Conservation (phyloP, 495 filamentous ascomycete genomes). For the Hypoxylon fuscum region DNA sequence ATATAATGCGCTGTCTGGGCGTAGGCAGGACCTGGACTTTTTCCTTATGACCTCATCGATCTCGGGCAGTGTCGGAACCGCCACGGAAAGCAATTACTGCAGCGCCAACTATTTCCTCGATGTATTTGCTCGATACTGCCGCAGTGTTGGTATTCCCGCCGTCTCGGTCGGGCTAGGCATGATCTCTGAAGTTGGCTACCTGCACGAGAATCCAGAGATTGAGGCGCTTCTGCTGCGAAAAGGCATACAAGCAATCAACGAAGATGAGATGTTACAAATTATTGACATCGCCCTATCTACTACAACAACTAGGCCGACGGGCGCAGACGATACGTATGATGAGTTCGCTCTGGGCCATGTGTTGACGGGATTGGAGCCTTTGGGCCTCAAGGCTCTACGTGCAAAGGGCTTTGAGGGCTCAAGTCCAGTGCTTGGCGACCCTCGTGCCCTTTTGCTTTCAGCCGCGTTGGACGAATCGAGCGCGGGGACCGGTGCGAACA, state of each 20-base stretch:
- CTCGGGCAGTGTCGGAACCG: slow-evolving; percentile 32
- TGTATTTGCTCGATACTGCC: slow-evolving; percentile 43
- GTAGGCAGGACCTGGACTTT: slow-evolving; percentile 37
- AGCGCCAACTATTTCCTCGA: slow-evolving; percentile 54
- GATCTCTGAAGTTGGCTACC: slow-evolving; percentile 5
- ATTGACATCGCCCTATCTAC: slow-evolving; percentile 13
- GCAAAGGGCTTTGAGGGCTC: no score
- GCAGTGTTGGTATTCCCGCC: slow-evolving; percentile 18
- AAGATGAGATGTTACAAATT: slow-evolving; percentile 36
- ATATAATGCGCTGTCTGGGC: slow-evolving; percentile 36
- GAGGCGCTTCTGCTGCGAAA: slow-evolving; percentile 30
- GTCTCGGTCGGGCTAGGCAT: not conserved
- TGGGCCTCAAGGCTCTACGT: no score
- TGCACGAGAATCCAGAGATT: slow-evolving; percentile 37
- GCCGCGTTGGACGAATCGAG: no score
- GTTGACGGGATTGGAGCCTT: no score
- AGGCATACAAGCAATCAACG: slow-evolving; percentile 42
- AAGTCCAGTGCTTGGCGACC: no score
- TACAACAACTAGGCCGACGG: no score
- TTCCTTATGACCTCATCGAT: slow-evolving; percentile 49
- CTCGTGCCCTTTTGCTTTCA: no score
- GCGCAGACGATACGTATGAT: no score
- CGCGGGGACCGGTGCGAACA: no score
- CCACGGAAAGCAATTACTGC: slow-evolving; percentile 51
- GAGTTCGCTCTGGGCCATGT: no score